These are phyloP conservation scores for Lichina pygmaea DNA, from an alignment of 495 filamentous ascomycete species.

Conservation along the genomic window DNA sequence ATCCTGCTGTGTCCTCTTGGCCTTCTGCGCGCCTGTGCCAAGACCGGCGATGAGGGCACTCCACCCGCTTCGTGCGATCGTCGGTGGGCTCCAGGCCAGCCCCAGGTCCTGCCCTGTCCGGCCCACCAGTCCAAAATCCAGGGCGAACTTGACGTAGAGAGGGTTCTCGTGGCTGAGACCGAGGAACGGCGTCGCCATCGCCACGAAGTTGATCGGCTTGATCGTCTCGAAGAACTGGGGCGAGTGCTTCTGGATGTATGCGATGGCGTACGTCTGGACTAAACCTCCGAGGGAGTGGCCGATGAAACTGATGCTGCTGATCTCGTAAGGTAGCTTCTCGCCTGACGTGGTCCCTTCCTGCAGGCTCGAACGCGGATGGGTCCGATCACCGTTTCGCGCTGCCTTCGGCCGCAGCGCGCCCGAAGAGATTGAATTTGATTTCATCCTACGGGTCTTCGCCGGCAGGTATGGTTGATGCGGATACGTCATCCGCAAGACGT, in stretches of 20 bases:
- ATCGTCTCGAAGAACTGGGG: slow-evolving; percentile 75
- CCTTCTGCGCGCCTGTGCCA: slow-evolving; percentile 28
- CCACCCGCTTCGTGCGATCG: slow-evolving; percentile 61
- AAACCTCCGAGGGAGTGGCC: slow-evolving; percentile 82
- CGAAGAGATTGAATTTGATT: no score
- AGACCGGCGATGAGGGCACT: slow-evolving; percentile 59
- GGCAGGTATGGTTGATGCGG: slow-evolving; percentile 73
- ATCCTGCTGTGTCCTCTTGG: slow-evolving; percentile 37
- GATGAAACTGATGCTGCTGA: slow-evolving; percentile 89
- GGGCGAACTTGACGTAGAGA: slow-evolving; percentile 83
- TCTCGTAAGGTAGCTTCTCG: slow-evolving; percentile 42
- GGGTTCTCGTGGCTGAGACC: slow-evolving; percentile 95
- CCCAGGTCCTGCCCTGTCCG: slow-evolving; percentile 87
- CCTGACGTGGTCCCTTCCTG: slow-evolving; percentile 12
- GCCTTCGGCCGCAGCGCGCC: slow-evolving; percentile 2
- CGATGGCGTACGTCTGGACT: slow-evolving; percentile 83
- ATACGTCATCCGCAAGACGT: slow-evolving; percentile 66
- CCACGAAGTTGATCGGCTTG: slow-evolving; percentile 74
- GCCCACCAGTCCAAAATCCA: slow-evolving; percentile 88
- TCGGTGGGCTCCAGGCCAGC: slow-evolving; percentile 78
- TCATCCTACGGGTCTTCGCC: slow-evolving; percentile 13
- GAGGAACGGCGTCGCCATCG: slow-evolving; percentile 72
- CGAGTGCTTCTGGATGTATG: slow-evolving; percentile 91
- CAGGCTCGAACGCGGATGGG: slow-evolving; percentile 28
- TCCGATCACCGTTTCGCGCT: slow-evolving; percentile 7